Percentiles rank a stretch among this genome's conserved stretches.
These are phyloP conservation scores for Macrolepiota fuliginosa DNA, from an alignment of 768 basidiomycete genomes.

Conservation along the genomic window DNA sequence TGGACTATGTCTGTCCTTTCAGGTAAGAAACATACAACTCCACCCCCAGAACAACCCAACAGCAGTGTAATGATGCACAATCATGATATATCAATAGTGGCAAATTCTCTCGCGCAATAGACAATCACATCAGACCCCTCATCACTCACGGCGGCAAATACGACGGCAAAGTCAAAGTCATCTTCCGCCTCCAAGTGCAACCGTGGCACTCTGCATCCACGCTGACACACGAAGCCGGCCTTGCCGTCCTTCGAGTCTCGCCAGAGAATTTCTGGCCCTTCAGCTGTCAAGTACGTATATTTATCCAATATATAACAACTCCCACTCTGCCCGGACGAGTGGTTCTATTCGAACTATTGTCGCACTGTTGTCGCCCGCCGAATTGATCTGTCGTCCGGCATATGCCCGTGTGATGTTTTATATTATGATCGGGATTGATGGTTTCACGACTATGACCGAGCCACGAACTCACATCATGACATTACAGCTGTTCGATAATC, in stretches of 20 bases:
- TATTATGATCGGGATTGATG: background rate
- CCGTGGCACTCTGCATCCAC: slow-evolving; percentile 82
- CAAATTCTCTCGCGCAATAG: slow-evolving; percentile 59
- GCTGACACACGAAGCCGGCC: slow-evolving; percentile 74
- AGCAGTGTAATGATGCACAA: background rate
- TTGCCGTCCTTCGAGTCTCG: slow-evolving; percentile 71
- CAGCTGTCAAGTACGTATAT: slow-evolving; percentile 52
- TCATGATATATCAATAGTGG: slow-evolving; percentile 35
- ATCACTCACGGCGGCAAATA: slow-evolving; percentile 60
- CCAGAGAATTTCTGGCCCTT: slow-evolving; percentile 83
- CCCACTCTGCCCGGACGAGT: background rate
- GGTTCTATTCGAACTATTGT: background rate
- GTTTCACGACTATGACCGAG: background rate
- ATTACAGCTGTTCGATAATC: slow-evolving; percentile 70
- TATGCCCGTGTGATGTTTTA: background rate
- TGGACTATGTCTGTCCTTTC: slow-evolving; percentile 88
- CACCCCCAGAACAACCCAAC: background rate
- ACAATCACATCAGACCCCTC: slow-evolving; percentile 58
- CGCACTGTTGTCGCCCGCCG: background rate
- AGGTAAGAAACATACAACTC: slow-evolving; percentile 38
- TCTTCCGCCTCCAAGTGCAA: slow-evolving; percentile 71
- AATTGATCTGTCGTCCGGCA: background rate
- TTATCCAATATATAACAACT: background rate
- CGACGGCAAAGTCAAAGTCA: slow-evolving; percentile 69
- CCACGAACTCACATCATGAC: background rate